phyloP scores from a whole-genome alignment of 2,329 filamentous ascomycete species.

The Penicillium sp. region DNA sequence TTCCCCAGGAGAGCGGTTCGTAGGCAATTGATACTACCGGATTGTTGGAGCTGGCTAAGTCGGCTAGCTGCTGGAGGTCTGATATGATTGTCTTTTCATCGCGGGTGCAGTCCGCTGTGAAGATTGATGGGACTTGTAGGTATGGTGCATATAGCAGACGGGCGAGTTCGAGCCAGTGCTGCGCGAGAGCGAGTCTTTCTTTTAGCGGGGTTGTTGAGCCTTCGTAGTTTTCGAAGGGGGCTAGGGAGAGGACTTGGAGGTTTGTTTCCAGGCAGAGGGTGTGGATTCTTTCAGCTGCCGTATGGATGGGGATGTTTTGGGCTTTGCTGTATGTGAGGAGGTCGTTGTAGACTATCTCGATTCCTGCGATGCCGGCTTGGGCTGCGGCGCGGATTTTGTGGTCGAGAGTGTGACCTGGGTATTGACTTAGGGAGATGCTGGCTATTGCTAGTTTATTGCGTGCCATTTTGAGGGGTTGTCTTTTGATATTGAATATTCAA shows the following conservation, averaged over 20 bases:
- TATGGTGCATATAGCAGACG: constrained; percentile 23
- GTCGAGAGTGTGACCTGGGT: constrained; percentile 28
- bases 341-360: constrained; percentile 34
- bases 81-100: constrained; percentile 26
- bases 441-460: constrained; percentile 29
- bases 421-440: constrained; percentile 29
- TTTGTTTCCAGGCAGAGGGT: constrained; percentile 15
- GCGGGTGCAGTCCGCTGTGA: constrained; percentile 19
- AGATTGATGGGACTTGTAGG: constrained; percentile 34
- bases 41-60: constrained; percentile 22
- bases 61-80: constrained; percentile 31
- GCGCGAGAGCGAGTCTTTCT: constrained; percentile 26
- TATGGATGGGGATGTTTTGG: constrained; percentile 14
- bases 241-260: constrained; percentile 28
- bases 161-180: constrained; percentile 31
- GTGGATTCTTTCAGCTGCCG: constrained; percentile 17
- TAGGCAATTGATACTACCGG: constrained; percentile 33
- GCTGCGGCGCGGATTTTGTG: constrained; percentile 28
- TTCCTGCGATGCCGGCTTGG: constrained; percentile 24
- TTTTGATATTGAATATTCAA: not conserved
- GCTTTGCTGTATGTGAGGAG: constrained; percentile 21
- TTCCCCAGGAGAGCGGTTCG: constrained; percentile 35
- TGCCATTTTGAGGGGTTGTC: constrained; percentile 8
- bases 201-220: constrained; percentile 25
- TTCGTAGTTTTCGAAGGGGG: constrained; percentile 39